Evolutionary conservation across 805 yeast species (phyloP).

Genomic region (Tetrapisispora namnaoensis): DNA sequence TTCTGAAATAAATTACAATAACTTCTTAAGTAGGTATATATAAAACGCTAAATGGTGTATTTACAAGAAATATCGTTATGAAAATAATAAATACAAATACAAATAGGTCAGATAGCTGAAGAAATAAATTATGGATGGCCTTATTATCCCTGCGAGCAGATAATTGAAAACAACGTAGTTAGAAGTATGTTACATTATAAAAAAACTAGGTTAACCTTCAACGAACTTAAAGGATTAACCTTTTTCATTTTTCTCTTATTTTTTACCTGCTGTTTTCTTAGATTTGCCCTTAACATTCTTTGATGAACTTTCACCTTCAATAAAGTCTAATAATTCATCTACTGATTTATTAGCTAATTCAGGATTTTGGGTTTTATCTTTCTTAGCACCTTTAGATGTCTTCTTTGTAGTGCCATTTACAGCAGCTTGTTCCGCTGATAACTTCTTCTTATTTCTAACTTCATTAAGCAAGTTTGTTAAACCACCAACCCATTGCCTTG

Average conservation of each 20-base stretch:
- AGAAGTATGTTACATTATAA: not conserved
- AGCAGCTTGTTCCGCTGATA: conserved; percentile 21
- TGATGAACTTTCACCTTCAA: conserved; percentile 35
- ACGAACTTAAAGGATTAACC: too few species aligned
- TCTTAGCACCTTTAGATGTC: conserved; percentile 20
- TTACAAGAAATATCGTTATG: conserved; percentile 1
- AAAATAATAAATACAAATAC: not conserved
- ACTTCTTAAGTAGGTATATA: not conserved
- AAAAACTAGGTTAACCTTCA: too few species aligned
- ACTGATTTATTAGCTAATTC: conserved; percentile 55
- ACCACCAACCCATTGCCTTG: conserved; percentile 52
- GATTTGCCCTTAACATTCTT: conserved; percentile 13
- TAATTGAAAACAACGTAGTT: not conserved
- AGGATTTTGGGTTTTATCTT: conserved; percentile 35
- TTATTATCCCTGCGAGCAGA: too few species aligned
- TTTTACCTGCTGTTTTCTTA: conserved; percentile 18
- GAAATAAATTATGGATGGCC: too few species aligned
- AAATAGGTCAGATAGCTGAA: not conserved
- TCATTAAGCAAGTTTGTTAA: conserved; percentile 34
- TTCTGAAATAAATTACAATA: not conserved
- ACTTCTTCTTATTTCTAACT: conserved; percentile 20
- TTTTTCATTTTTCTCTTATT: conserved; percentile 1
- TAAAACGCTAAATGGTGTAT: not conserved
- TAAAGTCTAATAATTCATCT: conserved; percentile 62
- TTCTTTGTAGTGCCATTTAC: conserved; percentile 8